phyloP scores from a whole-genome alignment of 768 basidiomycete genomes.

The Amanita rimosa region DNA sequence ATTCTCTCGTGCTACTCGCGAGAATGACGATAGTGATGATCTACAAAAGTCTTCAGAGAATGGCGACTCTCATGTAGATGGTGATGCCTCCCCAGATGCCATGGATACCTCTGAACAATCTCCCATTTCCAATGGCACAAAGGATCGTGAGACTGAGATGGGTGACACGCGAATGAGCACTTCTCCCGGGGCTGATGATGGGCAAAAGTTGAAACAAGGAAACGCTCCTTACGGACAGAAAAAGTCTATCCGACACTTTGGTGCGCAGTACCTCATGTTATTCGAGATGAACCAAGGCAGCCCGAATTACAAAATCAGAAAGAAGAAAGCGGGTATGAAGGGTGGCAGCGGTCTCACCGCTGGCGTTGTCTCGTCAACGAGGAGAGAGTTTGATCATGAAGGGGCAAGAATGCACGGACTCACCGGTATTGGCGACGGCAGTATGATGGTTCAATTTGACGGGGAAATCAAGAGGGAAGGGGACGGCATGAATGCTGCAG shows the following conservation, averaged over 20 bases:
- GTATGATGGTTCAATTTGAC: conserved; percentile 21
- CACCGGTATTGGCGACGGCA: conserved; percentile 8
- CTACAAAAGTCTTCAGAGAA: conserved; percentile 13
- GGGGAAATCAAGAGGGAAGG: conserved; percentile 13
- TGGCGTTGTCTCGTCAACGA: background rate
- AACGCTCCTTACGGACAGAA: conserved; percentile 4
- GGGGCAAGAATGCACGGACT: conserved; percentile 9
- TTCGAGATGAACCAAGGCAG: conserved; percentile 77
- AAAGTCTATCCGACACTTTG: conserved; percentile 16
- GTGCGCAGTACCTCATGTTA: conserved; percentile 49
- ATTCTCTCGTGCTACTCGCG: conserved; percentile 43
- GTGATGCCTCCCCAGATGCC: conserved; percentile 1
- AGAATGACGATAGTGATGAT: conserved; percentile 30
- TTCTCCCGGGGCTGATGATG: background rate
- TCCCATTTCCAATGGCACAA: background rate
- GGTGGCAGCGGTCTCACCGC: conserved; percentile 14
- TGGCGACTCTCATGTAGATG: conserved; percentile 13
- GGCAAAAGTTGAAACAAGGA: conserved; percentile 6
- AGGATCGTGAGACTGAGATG: conserved; percentile 8
- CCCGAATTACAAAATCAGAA: conserved; percentile 81
- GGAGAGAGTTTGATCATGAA: conserved; percentile 6
- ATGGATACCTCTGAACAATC: conserved; percentile 5
- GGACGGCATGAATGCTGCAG: conserved; percentile 40
- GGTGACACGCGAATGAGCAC: conserved; percentile 12
- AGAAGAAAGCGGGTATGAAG: conserved; percentile 53